Evolutionary conservation across 805 yeast genomes (phyloP).

Genomic region (Starmerella tilneyi): DNA sequence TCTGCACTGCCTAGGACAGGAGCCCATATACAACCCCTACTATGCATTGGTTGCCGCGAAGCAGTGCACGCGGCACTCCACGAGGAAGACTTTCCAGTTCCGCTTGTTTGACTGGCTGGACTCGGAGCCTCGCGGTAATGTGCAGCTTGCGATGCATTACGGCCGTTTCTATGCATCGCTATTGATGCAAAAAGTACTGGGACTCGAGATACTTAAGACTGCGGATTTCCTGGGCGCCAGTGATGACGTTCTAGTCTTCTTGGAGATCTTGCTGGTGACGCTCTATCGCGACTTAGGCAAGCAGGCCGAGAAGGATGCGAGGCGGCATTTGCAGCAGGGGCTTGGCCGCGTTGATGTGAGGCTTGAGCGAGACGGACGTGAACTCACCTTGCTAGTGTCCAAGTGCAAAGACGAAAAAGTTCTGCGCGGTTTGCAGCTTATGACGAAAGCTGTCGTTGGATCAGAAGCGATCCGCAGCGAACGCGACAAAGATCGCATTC

Average conservation of each 20-base stretch:
- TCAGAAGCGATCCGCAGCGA: constrained; percentile 40
- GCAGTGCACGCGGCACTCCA: constrained; percentile 57
- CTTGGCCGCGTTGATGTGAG: neutral
- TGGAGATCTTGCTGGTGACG: constrained; percentile 63
- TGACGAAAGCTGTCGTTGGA: constrained; percentile 38
- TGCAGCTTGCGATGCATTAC: constrained; percentile 51
- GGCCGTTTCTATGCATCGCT: constrained; percentile 75
- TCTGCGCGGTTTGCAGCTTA: constrained; percentile 57
- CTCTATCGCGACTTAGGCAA: constrained; percentile 50
- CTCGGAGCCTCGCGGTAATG: constrained; percentile 41
- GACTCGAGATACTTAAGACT: constrained; percentile 61
- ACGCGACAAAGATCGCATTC: constrained; percentile 47
- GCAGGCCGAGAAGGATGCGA: constrained; percentile 29
- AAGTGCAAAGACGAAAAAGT: constrained; percentile 51
- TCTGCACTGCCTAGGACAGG: constrained; percentile 76
- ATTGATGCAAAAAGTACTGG: constrained; percentile 61
- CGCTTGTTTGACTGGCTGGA: constrained; percentile 76
- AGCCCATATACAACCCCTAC: constrained; percentile 78
- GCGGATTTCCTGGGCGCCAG: constrained; percentile 62
- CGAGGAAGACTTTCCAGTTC: constrained; percentile 80
- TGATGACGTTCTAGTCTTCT: constrained; percentile 51
- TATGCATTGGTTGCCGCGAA: constrained; percentile 72
- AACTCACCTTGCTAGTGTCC: constrained; percentile 40
- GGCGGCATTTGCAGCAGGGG: constrained; percentile 1
- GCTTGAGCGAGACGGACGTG: constrained; percentile 38